Conservation (phyloP, 805 yeast genomes). For the Blastobotrys attinorum region DNA sequence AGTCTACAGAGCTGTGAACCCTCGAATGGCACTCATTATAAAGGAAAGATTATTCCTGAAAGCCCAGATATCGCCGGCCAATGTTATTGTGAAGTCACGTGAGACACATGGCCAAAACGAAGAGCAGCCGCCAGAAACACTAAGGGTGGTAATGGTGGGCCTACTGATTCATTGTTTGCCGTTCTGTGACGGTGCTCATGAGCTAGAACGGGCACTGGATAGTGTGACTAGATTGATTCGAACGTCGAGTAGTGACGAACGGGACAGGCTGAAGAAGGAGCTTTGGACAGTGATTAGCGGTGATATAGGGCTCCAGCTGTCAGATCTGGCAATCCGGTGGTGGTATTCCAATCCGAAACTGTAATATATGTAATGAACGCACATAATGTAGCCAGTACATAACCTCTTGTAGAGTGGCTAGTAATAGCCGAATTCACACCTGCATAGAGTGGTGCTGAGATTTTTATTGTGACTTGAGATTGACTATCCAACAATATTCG, state of each 20-base stretch:
- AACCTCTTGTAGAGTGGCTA: not conserved
- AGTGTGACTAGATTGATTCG: slow-evolving; percentile 31
- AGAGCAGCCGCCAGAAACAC: slow-evolving; percentile 25
- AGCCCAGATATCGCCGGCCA: slow-evolving; percentile 28
- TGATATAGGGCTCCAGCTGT: slow-evolving; percentile 36
- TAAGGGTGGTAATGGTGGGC: slow-evolving; percentile 43
- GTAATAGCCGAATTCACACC: too few relatives aligned
- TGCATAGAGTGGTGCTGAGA: too few relatives aligned
- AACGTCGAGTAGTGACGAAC: slow-evolving; percentile 26
- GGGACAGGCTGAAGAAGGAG: slow-evolving; percentile 30
- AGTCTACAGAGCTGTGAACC: slow-evolving; percentile 21
- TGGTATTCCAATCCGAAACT: slow-evolving; percentile 18
- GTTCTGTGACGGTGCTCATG: slow-evolving; percentile 36
- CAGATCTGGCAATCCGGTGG: slow-evolving; percentile 27
- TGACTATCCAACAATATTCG: too few relatives aligned
- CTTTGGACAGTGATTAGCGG: slow-evolving; percentile 53
- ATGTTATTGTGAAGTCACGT: slow-evolving; percentile 21
- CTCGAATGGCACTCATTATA: slow-evolving; percentile 27
- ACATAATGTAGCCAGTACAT: not conserved
- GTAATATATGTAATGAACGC: not conserved
- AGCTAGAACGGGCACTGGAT: slow-evolving; percentile 41
- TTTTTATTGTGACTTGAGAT: too few relatives aligned
- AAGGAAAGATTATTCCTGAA: slow-evolving; percentile 36
- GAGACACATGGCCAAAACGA: slow-evolving; percentile 5
- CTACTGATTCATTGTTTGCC: slow-evolving; percentile 47